Conservation (phyloP, 2,329 filamentous ascomycete genomes). For the Fusarium kyushuense region DNA sequence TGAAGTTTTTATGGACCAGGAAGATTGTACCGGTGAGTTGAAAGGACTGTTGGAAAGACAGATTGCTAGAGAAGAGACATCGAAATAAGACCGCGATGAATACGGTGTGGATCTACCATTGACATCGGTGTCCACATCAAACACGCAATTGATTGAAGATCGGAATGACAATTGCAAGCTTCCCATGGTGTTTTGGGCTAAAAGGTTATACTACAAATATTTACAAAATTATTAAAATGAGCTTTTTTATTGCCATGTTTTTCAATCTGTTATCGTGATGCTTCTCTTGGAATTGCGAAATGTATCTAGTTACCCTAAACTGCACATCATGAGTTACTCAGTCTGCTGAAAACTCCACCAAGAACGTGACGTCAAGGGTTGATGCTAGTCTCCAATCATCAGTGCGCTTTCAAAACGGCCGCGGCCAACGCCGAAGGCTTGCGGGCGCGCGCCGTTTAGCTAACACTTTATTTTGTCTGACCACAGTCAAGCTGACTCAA, state of each 20-base stretch:
- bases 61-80: background rate
- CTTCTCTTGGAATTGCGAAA: background rate
- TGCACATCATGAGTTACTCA: background rate
- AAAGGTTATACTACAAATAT: background rate
- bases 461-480: background rate
- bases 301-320: background rate
- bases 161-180: background rate
- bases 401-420: background rate
- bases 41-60: conserved; percentile 1
- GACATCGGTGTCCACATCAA: too few species aligned
- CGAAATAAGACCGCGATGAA: background rate
- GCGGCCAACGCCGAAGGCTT: background rate
- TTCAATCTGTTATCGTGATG: too few species aligned
- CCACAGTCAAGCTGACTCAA: background rate
- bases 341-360: background rate
- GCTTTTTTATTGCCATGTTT: background rate
- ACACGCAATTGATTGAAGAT: too few species aligned
- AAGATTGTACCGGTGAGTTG: conserved; percentile 19
- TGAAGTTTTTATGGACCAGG: conserved; percentile 23
- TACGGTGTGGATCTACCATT: background rate
- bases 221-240: background rate
- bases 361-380: background rate
- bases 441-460: background rate
- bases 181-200: background rate
- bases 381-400: background rate